Percentiles rank a stretch among this genome's conserved stretches.
These are phyloP conservation scores for Scedosporium aurantiacum DNA, from an alignment of 2,329 filamentous ascomycete species.

Conservation along the genomic window DNA sequence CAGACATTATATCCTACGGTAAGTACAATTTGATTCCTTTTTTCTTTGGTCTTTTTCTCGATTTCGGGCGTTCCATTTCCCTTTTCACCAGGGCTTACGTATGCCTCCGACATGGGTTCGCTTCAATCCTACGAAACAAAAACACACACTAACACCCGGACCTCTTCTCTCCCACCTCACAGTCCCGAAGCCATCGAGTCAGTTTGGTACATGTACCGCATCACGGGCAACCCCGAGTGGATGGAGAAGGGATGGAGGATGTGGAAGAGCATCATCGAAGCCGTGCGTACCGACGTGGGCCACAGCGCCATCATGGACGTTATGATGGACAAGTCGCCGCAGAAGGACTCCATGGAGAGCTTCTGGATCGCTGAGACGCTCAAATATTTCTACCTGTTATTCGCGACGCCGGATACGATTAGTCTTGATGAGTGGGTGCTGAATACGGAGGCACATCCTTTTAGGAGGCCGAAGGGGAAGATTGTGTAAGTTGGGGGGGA, in stretches of 20 bases:
- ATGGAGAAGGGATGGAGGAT: conserved; percentile 80
- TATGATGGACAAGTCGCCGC: conserved; percentile 25
- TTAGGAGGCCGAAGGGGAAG: conserved; percentile 28
- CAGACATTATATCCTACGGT: conserved; percentile 51
- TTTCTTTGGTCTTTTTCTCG: conserved; percentile 17
- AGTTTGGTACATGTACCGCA: conserved; percentile 82
- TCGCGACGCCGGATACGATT: conserved; percentile 53
- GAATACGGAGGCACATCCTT: conserved; percentile 53
- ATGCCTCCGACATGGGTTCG: not conserved
- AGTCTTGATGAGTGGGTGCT: conserved; percentile 60
- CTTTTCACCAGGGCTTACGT: conserved; percentile 7
- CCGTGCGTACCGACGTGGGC: conserved; percentile 54
- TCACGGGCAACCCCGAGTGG: conserved; percentile 66
- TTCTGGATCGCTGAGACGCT: conserved; percentile 88
- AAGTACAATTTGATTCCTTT: conserved; percentile 15
- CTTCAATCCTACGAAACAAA: conserved; percentile 11
- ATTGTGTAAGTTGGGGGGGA: not conserved
- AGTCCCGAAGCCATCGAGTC: conserved; percentile 81
- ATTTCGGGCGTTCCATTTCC: conserved; percentile 5
- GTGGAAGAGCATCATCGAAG: conserved; percentile 60
- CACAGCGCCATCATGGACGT: conserved; percentile 64
- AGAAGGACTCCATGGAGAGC: conserved; percentile 64
- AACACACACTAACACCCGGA: not conserved
- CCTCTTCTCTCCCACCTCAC: not conserved
- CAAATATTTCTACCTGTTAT: conserved; percentile 86